A percentile compares a stretch with the other conserved stretches of the same genome.
Conservation (phyloP, 2,329 filamentous ascomycete genomes). For the Aspergillus thermomutatus region DNA sequence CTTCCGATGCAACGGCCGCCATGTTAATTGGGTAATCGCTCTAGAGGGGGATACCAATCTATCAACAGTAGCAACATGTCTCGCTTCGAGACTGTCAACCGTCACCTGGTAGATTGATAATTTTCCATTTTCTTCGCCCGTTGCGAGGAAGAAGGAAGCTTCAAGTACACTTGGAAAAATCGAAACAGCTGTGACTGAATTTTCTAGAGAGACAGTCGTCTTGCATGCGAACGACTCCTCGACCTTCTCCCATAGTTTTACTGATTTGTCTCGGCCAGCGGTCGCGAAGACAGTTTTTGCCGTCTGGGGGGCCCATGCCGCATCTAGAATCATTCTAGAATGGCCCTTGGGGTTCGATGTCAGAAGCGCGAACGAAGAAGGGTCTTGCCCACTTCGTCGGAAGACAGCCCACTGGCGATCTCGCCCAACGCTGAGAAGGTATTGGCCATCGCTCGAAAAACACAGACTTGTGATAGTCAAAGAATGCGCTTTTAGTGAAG, state of each 20-base stretch:
- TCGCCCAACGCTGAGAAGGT: slow-evolving; percentile 81
- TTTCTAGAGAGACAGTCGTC: slow-evolving; percentile 52
- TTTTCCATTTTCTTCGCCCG: slow-evolving; percentile 47
- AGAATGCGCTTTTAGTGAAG: slow-evolving; percentile 77
- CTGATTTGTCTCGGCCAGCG: slow-evolving; percentile 81
- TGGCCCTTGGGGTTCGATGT: slow-evolving; percentile 79
- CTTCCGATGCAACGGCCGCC: slow-evolving; percentile 52
- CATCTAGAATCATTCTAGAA: slow-evolving; percentile 86
- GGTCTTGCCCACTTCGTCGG: slow-evolving; percentile 44
- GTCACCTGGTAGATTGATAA: slow-evolving; percentile 42
- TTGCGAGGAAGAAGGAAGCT: slow-evolving; percentile 38
- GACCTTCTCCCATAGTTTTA: slow-evolving; percentile 64
- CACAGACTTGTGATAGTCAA: slow-evolving; percentile 79
- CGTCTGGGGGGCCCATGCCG: slow-evolving; percentile 67
- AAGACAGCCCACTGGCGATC: slow-evolving; percentile 92
- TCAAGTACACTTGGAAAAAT: slow-evolving; percentile 48
- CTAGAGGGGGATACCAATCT: slow-evolving; percentile 55
- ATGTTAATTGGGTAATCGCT: slow-evolving; percentile 64
- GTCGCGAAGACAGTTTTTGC: slow-evolving; percentile 67
- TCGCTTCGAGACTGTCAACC: slow-evolving; percentile 26
- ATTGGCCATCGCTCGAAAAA: slow-evolving; percentile 72
- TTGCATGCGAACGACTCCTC: slow-evolving; percentile 50
- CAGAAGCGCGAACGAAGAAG: slow-evolving; percentile 54
- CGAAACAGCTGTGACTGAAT: slow-evolving; percentile 68
- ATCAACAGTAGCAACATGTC: slow-evolving; percentile 31